These are phyloP conservation scores for Oropetium thomaeum DNA, from an alignment of 176 grass and related monocot species.

Conservation along the genomic window DNA sequence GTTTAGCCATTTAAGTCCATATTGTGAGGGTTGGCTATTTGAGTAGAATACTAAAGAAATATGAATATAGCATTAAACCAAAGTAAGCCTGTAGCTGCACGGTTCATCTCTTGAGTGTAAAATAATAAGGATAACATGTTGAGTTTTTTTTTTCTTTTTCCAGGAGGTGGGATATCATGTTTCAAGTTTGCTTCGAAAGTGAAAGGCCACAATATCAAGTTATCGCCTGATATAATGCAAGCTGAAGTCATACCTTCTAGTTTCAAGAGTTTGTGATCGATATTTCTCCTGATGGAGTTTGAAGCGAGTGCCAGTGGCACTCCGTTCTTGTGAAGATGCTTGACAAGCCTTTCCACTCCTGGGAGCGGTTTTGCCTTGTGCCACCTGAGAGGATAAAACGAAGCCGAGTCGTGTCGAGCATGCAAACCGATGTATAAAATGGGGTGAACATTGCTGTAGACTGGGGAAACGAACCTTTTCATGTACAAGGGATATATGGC, in stretches of 20 bases:
- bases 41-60: neutral
- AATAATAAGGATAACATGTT: neutral
- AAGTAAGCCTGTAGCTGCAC: neutral
- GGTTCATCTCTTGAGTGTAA: neutral
- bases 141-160: neutral
- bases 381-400: slow-evolving; percentile 50
- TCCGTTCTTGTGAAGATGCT: slow-evolving; percentile 67
- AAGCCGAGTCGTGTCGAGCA: neutral
- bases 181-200: neutral
- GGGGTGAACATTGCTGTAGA: neutral
- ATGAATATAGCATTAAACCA: neutral
- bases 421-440: neutral
- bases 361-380: slow-evolving; percentile 57
- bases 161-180: neutral
- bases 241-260: slow-evolving; percentile 43
- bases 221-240: neutral
- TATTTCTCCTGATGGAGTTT: slow-evolving; percentile 73
- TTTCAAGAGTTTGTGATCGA: slow-evolving; percentile 58
- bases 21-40: neutral
- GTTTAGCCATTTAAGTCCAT: neutral
- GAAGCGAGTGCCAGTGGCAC: slow-evolving; percentile 80
- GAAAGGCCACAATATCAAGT: neutral
- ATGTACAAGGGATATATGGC: slow-evolving; percentile 71
- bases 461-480: slow-evolving; percentile 49
- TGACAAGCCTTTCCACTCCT: slow-evolving; percentile 71